Evolutionary conservation across 2,329 filamentous ascomycete species (phyloP).

Genomic region (Xylaria sp.): DNA sequence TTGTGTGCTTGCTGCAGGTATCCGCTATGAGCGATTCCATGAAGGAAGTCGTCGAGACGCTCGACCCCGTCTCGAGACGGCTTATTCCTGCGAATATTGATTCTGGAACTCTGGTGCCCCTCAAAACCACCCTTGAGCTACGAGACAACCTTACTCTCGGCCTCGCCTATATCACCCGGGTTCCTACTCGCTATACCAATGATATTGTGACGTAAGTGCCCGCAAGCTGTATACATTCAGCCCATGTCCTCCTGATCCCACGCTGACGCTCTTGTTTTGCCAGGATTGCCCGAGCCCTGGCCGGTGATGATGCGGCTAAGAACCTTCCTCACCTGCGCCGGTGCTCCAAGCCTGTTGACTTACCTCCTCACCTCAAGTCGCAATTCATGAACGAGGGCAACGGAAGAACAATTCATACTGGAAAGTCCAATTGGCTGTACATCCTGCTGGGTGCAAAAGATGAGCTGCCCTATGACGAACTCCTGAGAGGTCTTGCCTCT

Average conservation of each 20-base stretch:
- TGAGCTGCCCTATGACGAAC: slow-evolving; percentile 63
- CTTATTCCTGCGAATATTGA: slow-evolving; percentile 49
- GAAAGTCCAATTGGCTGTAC: slow-evolving; percentile 70
- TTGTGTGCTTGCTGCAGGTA: slow-evolving; percentile 47
- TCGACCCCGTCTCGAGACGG: slow-evolving; percentile 52
- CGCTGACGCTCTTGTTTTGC: slow-evolving; percentile 45
- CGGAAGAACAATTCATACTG: slow-evolving; percentile 67
- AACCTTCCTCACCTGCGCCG: slow-evolving; percentile 78
- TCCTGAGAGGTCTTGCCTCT: slow-evolving; percentile 59
- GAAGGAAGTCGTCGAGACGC: slow-evolving; percentile 53
- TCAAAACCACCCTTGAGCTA: slow-evolving; percentile 73
- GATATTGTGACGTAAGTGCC: slow-evolving; percentile 74
- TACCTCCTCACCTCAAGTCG: slow-evolving; percentile 73
- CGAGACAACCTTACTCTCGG: slow-evolving; percentile 68
- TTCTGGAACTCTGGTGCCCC: slow-evolving; percentile 61
- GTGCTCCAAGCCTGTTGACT: slow-evolving; percentile 76
- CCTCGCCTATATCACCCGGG: slow-evolving; percentile 75
- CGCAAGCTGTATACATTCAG: slow-evolving; percentile 12
- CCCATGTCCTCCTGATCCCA: slow-evolving; percentile 28
- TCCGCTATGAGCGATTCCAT: slow-evolving; percentile 54
- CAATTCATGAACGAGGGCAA: slow-evolving; percentile 69
- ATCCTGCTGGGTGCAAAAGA: slow-evolving; percentile 65
- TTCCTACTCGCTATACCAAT: slow-evolving; percentile 78
- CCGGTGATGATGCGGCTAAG: slow-evolving; percentile 71
- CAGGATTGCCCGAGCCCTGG: slow-evolving; percentile 64